Conservation (phyloP, 2,329 filamentous ascomycete genomes). For the Epichloe glyceriae region DNA sequence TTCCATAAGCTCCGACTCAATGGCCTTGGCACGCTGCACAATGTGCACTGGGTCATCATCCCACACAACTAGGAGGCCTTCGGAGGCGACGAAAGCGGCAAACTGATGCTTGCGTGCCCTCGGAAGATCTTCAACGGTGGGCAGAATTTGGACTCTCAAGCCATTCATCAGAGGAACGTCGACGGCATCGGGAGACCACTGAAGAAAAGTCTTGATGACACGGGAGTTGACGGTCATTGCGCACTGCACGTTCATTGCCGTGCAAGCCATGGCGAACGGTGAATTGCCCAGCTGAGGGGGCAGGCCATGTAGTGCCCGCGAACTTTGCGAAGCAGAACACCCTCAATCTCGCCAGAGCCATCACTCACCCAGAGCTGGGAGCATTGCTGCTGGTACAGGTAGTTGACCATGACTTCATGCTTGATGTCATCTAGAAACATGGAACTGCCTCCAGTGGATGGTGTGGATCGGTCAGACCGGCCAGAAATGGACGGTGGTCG, state of each 20-base stretch:
- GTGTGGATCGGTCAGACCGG: constrained; percentile 29
- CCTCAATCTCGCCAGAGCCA: constrained; percentile 54
- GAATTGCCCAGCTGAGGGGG: constrained; percentile 52
- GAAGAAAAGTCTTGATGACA: constrained; percentile 65
- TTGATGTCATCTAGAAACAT: constrained; percentile 58
- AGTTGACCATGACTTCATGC: constrained; percentile 74
- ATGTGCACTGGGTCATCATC: constrained; percentile 66
- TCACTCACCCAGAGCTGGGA: constrained; percentile 62
- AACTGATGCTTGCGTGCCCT: constrained; percentile 67
- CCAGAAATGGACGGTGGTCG: constrained; percentile 30
- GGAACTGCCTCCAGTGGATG: constrained; percentile 30
- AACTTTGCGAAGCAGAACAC: constrained; percentile 56
- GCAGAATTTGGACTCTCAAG: constrained; percentile 63
- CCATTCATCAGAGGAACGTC: constrained; percentile 67
- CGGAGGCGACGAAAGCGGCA: constrained; percentile 62
- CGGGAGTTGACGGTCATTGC: constrained; percentile 72
- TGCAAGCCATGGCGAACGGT: constrained; percentile 49
- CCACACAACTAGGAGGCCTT: constrained; percentile 65
- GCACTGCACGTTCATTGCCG: constrained; percentile 61
- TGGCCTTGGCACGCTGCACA: constrained; percentile 53
- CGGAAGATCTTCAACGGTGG: constrained; percentile 56
- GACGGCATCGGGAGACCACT: constrained; percentile 58
- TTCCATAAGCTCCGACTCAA: constrained; percentile 66
- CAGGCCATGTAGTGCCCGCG: constrained; percentile 61
- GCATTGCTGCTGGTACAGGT: constrained; percentile 69